Evolutionary conservation across 345 rosid species (phyloP).

Genomic region (Hirschfeldia incana): DNA sequence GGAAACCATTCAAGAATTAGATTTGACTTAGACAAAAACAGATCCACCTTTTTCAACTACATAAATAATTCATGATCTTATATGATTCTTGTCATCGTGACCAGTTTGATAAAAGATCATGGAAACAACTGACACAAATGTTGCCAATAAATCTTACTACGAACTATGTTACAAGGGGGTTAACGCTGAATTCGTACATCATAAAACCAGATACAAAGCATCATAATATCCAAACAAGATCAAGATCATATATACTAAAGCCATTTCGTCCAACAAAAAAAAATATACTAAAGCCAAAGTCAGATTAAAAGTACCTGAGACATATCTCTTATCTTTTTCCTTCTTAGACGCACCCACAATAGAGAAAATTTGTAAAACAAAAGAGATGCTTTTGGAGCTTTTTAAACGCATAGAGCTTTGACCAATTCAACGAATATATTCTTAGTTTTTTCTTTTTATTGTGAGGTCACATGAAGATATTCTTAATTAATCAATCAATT

Average conservation of each 20-base stretch:
- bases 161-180: background rate
- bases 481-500: background rate
- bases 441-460: background rate
- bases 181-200: background rate
- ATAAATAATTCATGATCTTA: slow-evolving; percentile 5
- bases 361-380: background rate
- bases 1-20: too few relatives aligned
- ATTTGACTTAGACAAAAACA: background rate
- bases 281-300: background rate
- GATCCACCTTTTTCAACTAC: slow-evolving; percentile 5
- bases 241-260: too few relatives aligned
- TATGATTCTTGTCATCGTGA: slow-evolving; percentile 5
- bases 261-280: too few relatives aligned
- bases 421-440: slow-evolving; percentile 10
- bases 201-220: slow-evolving; percentile 1
- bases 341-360: background rate
- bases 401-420: background rate
- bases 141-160: background rate
- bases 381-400: background rate
- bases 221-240: background rate
- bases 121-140: background rate
- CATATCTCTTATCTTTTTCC: slow-evolving; percentile 17
- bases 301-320: slow-evolving; percentile 20
- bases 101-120: background rate
- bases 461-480: background rate